Evolutionary conservation across 257 asterid genomes (phyloP).

Genomic region (Solanum pennellii): DNA sequence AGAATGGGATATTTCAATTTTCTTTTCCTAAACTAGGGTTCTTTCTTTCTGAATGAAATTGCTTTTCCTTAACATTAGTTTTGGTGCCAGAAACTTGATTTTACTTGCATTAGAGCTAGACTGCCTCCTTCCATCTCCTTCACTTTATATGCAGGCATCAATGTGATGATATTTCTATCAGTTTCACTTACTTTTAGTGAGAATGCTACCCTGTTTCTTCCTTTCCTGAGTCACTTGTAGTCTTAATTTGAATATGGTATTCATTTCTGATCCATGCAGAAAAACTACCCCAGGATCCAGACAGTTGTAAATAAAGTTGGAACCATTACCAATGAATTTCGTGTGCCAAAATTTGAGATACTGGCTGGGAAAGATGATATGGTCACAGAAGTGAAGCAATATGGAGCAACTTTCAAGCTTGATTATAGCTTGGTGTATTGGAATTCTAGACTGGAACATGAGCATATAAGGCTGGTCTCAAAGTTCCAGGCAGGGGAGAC

Average conservation of each 20-base stretch:
- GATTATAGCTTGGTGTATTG: conserved; percentile 91
- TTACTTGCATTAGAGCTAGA: neutral
- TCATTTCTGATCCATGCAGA: conserved; percentile 27
- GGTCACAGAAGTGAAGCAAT: conserved; percentile 90
- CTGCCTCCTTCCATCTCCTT: neutral
- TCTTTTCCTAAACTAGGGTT: neutral
- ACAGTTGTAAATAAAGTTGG: conserved; percentile 91
- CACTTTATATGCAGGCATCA: neutral
- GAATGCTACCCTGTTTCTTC: neutral
- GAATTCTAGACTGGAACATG: conserved; percentile 96
- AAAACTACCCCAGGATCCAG: conserved; percentile 84
- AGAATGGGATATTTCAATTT: neutral
- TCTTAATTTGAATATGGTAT: neutral
- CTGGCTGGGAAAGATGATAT: conserved; percentile 73
- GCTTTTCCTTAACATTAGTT: neutral
- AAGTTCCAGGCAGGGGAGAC: conserved; percentile 59
- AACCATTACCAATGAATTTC: conserved; percentile 70
- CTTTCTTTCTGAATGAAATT: neutral
- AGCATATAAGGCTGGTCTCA: conserved; percentile 73
- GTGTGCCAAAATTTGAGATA: conserved; percentile 91
- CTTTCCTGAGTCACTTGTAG: neutral
- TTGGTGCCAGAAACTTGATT: neutral
- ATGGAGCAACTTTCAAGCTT: conserved; percentile 84
- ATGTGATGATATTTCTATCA: neutral
- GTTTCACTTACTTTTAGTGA: neutral